Evolutionary conservation across 2,329 filamentous ascomycete species (phyloP), one percentile per base, ranked within the genome.

Genomic region (Shiraia sp.): DNA sequence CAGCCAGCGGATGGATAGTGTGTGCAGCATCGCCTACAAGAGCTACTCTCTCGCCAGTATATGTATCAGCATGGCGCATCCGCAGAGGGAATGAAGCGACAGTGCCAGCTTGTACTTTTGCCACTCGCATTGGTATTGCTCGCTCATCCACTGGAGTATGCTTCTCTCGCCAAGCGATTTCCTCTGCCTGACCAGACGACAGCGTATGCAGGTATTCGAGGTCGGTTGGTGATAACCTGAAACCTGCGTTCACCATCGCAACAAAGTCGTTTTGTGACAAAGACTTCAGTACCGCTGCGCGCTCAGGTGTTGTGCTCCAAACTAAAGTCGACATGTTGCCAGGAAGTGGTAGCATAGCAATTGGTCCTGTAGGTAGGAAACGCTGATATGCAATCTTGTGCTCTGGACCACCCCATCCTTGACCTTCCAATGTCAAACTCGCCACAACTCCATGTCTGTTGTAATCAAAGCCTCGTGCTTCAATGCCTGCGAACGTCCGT

Each of bases 11-110:
- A 68, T 99, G 93, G 52, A 96, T 85, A 1, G 91, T 95, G 68
- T 99, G 93, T 6, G 93, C 93, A 1, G 93, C 93, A 54, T 99
- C 93, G 47, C 93, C 93, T 25, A 99, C 83, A 1, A 99, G 80
- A 1, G 91, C 93, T 7, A 96, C 77, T n/a, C 93, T 86, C 61
- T 96, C 90, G 27, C 85, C 87, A 29, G 88, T 87, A 65, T 99
- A 99, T 1, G 88, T 90, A 61, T 95, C 88, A n/a, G 92, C 91
- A 66, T 99, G 93, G 19, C 91, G 85, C 75, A 97, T 79, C 63
- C 87, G 88, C 13, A 99, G 80, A 0, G 93, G 93, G 71, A 99
- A 99, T 0, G 88, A 91, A 1, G 93, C 92, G 10, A 95, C 76
- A 13, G 83, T 90, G 55, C 85, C 85, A 38, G 86, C 78, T 66